These are phyloP conservation scores for Saturnispora kantuleensis DNA, from an alignment of 805 yeast species.

Conservation along the genomic window DNA sequence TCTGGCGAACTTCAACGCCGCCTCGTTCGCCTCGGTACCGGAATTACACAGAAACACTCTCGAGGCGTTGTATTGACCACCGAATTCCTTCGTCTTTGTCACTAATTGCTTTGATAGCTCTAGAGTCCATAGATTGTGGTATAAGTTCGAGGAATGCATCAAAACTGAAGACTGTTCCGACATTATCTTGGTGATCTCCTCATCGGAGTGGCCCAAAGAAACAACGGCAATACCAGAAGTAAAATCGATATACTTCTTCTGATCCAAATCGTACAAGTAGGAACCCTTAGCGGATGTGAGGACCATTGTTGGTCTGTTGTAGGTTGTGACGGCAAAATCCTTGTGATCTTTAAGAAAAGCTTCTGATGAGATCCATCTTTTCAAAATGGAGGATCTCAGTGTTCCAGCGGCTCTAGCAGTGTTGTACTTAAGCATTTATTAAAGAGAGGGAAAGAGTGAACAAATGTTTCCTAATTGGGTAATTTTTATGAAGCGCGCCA, in stretches of 20 bases:
- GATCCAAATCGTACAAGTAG: slow-evolving; percentile 71
- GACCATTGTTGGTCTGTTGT: slow-evolving; percentile 68
- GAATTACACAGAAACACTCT: slow-evolving; percentile 58
- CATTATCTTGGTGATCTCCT: slow-evolving; percentile 61
- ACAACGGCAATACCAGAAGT: slow-evolving; percentile 97
- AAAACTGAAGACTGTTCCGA: slow-evolving; percentile 62
- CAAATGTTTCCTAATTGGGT: no score
- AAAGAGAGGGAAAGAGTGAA: neutral
- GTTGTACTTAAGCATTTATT: neutral
- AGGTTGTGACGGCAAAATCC: slow-evolving; percentile 63
- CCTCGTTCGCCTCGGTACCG: slow-evolving; percentile 35
- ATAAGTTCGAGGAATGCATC: slow-evolving; percentile 79
- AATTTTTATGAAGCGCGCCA: no score
- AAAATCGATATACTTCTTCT: slow-evolving; percentile 74
- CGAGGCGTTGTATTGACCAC: slow-evolving; percentile 76
- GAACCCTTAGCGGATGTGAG: slow-evolving; percentile 76
- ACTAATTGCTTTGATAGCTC: slow-evolving; percentile 66
- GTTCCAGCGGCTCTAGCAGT: neutral
- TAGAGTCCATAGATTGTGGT: slow-evolving; percentile 77
- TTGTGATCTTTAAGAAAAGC: slow-evolving; percentile 17
- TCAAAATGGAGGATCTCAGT: neutral
- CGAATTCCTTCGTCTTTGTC: slow-evolving; percentile 53
- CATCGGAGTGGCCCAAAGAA: slow-evolving; percentile 81
- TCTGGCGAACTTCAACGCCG: slow-evolving; percentile 56
- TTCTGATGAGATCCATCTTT: slow-evolving; percentile 18